Conservation (phyloP, 495 filamentous ascomycete genomes). For the Rusavskia elegans region DNA sequence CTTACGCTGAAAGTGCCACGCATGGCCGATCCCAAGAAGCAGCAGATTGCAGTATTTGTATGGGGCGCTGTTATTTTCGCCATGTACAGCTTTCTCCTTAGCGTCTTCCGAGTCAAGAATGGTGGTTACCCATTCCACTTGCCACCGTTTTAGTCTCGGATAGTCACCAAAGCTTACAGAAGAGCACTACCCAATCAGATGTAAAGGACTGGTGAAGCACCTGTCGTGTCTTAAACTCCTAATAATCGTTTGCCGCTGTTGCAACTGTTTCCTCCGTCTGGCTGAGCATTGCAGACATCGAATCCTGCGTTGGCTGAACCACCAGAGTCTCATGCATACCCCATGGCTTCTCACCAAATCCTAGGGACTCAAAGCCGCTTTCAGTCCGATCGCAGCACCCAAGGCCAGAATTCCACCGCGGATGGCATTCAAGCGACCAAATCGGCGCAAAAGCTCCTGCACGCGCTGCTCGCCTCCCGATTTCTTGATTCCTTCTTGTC, state of each 20-base stretch:
- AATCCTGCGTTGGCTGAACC: neutral
- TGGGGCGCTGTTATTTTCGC: conserved; percentile 68
- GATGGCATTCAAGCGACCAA: neutral
- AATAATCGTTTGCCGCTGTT: too few relatives aligned
- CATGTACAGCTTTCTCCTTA: conserved; percentile 87
- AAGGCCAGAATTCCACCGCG: neutral
- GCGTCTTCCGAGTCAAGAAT: conserved; percentile 88
- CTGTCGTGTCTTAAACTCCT: neutral
- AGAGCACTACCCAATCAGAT: neutral
- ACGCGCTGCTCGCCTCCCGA: neutral
- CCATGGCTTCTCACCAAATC: neutral
- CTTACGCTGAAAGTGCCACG: conserved; percentile 83
- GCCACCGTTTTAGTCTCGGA: conserved; percentile 56
- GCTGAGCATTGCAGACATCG: neutral
- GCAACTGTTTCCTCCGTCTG: neutral
- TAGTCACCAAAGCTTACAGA: neutral
- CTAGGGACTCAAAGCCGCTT: neutral
- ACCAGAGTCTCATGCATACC: neutral
- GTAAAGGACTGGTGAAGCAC: too few relatives aligned
- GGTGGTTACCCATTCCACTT: conserved; percentile 87
- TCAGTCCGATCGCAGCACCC: neutral
- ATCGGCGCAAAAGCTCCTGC: neutral
- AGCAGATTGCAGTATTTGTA: conserved; percentile 66
- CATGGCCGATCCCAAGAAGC: conserved; percentile 57
- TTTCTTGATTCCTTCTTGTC: neutral